Evolutionary conservation across 352 stramenopile genomes (phyloP).

Genomic region (Plasmopara halstedii): DNA sequence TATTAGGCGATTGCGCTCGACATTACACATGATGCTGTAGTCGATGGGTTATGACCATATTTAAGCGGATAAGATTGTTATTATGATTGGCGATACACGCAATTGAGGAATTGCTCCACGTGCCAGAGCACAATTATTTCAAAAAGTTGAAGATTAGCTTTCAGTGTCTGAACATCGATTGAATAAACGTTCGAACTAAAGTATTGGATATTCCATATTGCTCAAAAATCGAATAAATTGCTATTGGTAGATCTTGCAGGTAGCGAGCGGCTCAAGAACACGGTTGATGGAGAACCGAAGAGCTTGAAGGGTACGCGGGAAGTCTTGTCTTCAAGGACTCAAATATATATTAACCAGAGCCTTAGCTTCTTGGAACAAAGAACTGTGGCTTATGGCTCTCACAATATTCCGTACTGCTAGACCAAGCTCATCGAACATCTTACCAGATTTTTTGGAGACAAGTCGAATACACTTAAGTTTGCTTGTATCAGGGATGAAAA

Average conservation of each 20-base stretch:
- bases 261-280: conserved; percentile 92
- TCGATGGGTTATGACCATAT: conserved; percentile 89
- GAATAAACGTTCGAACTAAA: conserved; percentile 92
- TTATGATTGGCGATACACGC: conserved; percentile 87
- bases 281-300: conserved; percentile 49
- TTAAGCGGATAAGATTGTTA: conserved; percentile 87
- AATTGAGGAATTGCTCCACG: conserved; percentile 88
- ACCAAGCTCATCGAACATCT: conserved; percentile 93
- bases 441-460: conserved; percentile 93
- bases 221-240: conserved; percentile 89
- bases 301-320: conserved; percentile 1
- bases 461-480: conserved; percentile 94
- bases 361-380: conserved; percentile 94
- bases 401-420: conserved; percentile 90
- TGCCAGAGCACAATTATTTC: conserved; percentile 83
- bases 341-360: conserved; percentile 96
- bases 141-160: conserved; percentile 87
- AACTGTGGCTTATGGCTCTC: conserved; percentile 81
- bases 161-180: conserved; percentile 91
- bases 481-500: conserved; percentile 91
- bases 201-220: conserved; percentile 88
- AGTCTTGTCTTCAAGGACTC: conserved; percentile 74
- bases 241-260: conserved; percentile 94
- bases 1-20: conserved; percentile 86
- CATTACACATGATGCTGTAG: conserved; percentile 81